Base-by-base conservation (phyloP, 2,329 filamentous ascomycete species). In the Stachybotrys chartarum region DNA sequence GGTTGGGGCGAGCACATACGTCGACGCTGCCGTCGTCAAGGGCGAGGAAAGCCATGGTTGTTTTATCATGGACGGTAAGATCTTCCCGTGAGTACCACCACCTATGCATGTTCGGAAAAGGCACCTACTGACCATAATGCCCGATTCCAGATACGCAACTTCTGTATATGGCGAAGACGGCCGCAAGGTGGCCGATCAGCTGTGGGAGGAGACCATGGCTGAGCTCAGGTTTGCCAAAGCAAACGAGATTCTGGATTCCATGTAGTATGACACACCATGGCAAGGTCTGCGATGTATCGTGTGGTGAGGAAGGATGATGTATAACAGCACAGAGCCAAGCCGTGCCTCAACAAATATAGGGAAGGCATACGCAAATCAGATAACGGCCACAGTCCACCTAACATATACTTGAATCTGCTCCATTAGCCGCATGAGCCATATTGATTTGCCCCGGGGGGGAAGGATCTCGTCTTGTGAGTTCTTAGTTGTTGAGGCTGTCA, bases 1-100 rank as follows among this genome's bases (percentile, higher is more conserved):
- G 18, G 52, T 59, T 10, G 62, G 56, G 10, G 57, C 58, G 14
- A 59, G 60, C 53, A 52, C 51, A 30, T 63, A 64, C 31, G 46
- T 65, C 4, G 54, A 66, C 51, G 54, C 64, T n/a, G 55, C 53
- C 11, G 35, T 60, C 1, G 59, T 63, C 1, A 51, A 57, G n/a
- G 62, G 60, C 3, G 55, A 56, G 51, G 64, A 63, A 24, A 61
- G 58, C 17, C 64, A 66, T 51, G 63, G 64, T 7, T 24, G 44
- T 3, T 56, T 57, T 7, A 61, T 57, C 30, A 58, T 54, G 2
- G 61, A 65, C 11, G 63, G 56, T 57, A 30, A 56, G 14, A 57
- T 66, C 39, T 32, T 51, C 24, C 56, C 64, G 64, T 66, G 55
- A 63, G 64, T 65, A 31, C 31, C 24, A 30, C 11, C 18, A n/a